Conservation (phyloP, 352 stramenopile species). For the Globisporangium alternatum region DNA sequence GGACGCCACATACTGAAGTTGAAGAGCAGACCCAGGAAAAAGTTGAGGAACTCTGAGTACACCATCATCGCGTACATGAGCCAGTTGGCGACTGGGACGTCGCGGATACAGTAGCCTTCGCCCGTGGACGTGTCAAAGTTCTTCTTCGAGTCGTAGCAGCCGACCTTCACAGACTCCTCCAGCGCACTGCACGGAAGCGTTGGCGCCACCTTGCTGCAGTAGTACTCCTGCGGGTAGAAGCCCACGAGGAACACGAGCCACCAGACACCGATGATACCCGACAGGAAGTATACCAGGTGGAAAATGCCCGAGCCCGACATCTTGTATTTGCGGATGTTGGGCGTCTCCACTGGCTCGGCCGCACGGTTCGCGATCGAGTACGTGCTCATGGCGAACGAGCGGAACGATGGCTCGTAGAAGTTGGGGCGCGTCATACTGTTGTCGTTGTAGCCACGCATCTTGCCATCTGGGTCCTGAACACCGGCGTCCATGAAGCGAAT, state of each 20-base stretch:
- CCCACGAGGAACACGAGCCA: conserved; percentile 80
- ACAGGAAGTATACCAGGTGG: conserved; percentile 86
- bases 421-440: conserved; percentile 61
- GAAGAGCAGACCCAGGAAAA: conserved; percentile 83
- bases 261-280: conserved; percentile 53
- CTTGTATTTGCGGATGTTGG: conserved; percentile 91
- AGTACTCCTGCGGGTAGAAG: conserved; percentile 85
- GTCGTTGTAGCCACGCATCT: conserved; percentile 84
- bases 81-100: conserved; percentile 63
- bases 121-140: conserved; percentile 64
- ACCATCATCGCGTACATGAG: conserved; percentile 87
- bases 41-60: conserved; percentile 87
- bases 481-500: conserved; percentile 88
- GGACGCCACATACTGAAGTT: conserved; percentile 92
- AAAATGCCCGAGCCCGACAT: conserved; percentile 85
- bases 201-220: conserved; percentile 64
- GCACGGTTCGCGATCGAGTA: conserved; percentile 89
- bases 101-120: conserved; percentile 80
- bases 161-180: conserved; percentile 39
- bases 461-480: conserved; percentile 80
- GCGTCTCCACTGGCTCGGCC: conserved; percentile 81
- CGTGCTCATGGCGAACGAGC: conserved; percentile 87
- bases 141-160: conserved; percentile 62
- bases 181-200: conserved; percentile 65
- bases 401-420: conserved; percentile 88